These are phyloP conservation scores for Endoconidiophora polonica DNA, from an alignment of 2,329 filamentous ascomycete genomes.

Conservation along the genomic window DNA sequence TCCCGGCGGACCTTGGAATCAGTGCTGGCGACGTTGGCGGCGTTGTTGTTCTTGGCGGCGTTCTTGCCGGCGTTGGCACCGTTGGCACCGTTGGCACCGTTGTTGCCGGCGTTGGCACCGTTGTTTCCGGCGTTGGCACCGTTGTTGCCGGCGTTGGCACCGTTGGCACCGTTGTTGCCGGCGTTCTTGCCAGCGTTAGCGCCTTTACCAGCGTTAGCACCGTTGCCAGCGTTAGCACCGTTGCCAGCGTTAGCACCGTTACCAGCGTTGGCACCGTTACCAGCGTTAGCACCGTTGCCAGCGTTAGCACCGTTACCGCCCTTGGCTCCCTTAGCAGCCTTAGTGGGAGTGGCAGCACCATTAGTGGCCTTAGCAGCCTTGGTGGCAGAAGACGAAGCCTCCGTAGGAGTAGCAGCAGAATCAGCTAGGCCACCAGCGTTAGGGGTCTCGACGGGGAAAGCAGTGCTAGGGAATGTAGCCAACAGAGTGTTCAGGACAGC, in stretches of 20 bases:
- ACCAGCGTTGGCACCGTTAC: neutral
- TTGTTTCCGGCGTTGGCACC: neutral
- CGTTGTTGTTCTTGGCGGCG: neutral
- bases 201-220: neutral
- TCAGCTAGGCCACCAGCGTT: conserved; percentile 14
- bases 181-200: neutral
- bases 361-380: neutral
- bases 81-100: neutral
- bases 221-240: neutral
- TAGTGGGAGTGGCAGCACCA: conserved; percentile 10
- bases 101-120: neutral
- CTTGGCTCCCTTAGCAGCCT: conserved; percentile 10
- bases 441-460: conserved; percentile 22
- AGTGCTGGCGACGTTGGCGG: no score
- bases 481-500: conserved; percentile 21
- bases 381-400: conserved; percentile 7
- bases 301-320: conserved; percentile 7
- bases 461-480: conserved; percentile 17
- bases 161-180: neutral
- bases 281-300: conserved; percentile 7
- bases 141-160: neutral
- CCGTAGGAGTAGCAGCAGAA: conserved; percentile 11
- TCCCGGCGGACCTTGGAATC: conserved; percentile 6
- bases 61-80: neutral
- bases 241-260: neutral